phyloP scores from a whole-genome alignment of 192 early-diverging fungal genomes.

The Coemansia sp. region DNA sequence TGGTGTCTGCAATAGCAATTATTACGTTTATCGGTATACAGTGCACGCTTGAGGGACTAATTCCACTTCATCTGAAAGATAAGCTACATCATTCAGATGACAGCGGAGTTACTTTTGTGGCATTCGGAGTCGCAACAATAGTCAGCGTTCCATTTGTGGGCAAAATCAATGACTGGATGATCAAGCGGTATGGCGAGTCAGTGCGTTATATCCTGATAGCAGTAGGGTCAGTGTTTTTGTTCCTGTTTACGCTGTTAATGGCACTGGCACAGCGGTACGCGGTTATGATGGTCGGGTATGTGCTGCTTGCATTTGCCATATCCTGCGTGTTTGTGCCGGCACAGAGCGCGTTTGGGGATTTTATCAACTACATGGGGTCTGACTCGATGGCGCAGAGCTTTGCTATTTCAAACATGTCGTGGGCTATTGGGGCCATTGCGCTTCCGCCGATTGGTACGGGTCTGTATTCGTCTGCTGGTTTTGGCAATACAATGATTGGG shows the following conservation, averaged over 20 bases:
- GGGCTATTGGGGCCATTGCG: conserved; percentile 24
- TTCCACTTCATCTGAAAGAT: conserved; percentile 32
- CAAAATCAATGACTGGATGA: conserved; percentile 16
- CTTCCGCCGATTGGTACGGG: conserved; percentile 27
- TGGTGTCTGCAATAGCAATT: conserved; percentile 21
- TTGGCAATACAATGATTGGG: conserved; percentile 16
- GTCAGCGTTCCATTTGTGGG: conserved; percentile 20
- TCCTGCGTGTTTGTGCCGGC: conserved; percentile 30
- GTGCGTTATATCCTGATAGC: conserved; percentile 31
- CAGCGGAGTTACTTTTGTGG: conserved; percentile 28
- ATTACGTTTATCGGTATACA: conserved; percentile 22
- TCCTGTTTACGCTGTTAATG: conserved; percentile 14
- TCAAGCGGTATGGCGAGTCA: conserved; percentile 15
- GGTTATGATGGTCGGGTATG: conserved; percentile 27
- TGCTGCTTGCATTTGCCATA: conserved; percentile 19
- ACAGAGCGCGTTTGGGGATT: conserved; percentile 34
- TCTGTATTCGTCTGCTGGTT: conserved; percentile 20
- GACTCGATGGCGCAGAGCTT: conserved; percentile 32
- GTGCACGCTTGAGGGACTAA: conserved; percentile 24
- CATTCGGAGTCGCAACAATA: conserved; percentile 24
- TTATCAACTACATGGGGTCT: conserved; percentile 19
- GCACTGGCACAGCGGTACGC: conserved; percentile 22
- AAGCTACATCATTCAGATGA: conserved; percentile 6
- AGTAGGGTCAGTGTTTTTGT: conserved; percentile 13
- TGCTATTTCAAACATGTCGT: conserved; percentile 17